phyloP scores from a whole-genome alignment of 2,329 filamentous ascomycete genomes.

The Dactylellina leptospora region DNA sequence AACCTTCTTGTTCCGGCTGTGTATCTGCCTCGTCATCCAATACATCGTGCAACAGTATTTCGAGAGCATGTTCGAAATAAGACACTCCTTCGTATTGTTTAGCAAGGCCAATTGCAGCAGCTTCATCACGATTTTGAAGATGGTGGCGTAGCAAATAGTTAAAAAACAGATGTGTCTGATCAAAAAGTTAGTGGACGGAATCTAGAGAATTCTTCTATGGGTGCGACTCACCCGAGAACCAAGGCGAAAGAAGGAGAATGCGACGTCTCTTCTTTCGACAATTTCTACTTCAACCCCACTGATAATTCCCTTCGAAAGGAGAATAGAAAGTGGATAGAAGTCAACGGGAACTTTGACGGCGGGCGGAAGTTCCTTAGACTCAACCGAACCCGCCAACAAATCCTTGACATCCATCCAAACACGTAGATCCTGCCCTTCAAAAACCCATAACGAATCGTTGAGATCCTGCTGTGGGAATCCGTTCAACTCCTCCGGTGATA shows the following conservation, averaged over 20 bases:
- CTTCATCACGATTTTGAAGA: slow-evolving; percentile 77
- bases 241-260: slow-evolving; percentile 88
- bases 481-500: slow-evolving; percentile 36
- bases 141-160: slow-evolving; percentile 85
- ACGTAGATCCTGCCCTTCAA: slow-evolving; percentile 82
- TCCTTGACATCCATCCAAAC: slow-evolving; percentile 86
- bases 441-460: slow-evolving; percentile 90
- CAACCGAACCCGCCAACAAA: slow-evolving; percentile 72
- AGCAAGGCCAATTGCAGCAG: slow-evolving; percentile 81
- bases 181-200: not conserved
- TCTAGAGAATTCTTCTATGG: not conserved
- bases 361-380: slow-evolving; percentile 73
- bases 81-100: slow-evolving; percentile 85
- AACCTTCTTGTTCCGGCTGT: slow-evolving; percentile 69
- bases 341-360: slow-evolving; percentile 84
- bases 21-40: slow-evolving; percentile 92
- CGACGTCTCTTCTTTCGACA: slow-evolving; percentile 89
- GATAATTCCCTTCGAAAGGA: slow-evolving; percentile 88
- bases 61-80: slow-evolving; percentile 92
- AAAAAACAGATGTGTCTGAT: slow-evolving; percentile 87
- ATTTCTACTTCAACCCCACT: slow-evolving; percentile 91
- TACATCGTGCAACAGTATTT: slow-evolving; percentile 90
- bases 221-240: slow-evolving; percentile 75
- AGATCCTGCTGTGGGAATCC: slow-evolving; percentile 65
- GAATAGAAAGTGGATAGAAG: slow-evolving; percentile 89